These are phyloP conservation scores for Pythium brachiatum DNA, from an alignment of 352 stramenopile genomes.

Conservation along the genomic window DNA sequence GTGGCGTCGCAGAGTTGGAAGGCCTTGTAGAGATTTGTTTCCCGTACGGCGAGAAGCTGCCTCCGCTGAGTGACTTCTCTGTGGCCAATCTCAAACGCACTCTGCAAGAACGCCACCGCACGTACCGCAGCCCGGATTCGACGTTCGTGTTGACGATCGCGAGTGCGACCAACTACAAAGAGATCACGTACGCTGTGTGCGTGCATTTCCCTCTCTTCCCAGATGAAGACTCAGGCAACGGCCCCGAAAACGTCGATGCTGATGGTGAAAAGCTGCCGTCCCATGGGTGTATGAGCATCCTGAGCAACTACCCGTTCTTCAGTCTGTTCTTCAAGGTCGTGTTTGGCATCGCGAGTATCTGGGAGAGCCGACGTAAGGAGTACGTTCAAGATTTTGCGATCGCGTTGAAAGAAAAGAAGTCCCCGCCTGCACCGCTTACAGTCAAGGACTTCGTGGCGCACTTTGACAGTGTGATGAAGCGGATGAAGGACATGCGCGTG, in stretches of 20 bases:
- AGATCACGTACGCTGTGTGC: slow-evolving; percentile 72
- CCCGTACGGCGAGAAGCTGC: slow-evolving; percentile 51
- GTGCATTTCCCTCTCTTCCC: slow-evolving; percentile 61
- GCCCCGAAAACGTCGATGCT: slow-evolving; percentile 16
- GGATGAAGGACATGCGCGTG: slow-evolving; percentile 57
- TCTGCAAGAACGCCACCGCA: slow-evolving; percentile 66
- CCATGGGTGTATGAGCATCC: slow-evolving; percentile 72
- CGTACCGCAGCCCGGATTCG: slow-evolving; percentile 55
- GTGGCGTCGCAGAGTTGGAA: slow-evolving; percentile 53
- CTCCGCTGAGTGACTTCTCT: slow-evolving; percentile 49
- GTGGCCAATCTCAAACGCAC: slow-evolving; percentile 49
- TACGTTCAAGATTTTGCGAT: slow-evolving; percentile 31
- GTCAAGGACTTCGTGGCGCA: slow-evolving; percentile 60
- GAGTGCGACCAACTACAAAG: slow-evolving; percentile 39
- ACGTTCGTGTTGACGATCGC: slow-evolving; percentile 77
- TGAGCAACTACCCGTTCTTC: slow-evolving; percentile 81
- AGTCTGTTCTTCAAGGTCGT: slow-evolving; percentile 84
- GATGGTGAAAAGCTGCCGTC: slow-evolving; percentile 27
- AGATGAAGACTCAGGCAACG: slow-evolving; percentile 32
- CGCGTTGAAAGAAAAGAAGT: slow-evolving; percentile 30
- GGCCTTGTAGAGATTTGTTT: slow-evolving; percentile 76
- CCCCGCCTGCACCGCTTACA: slow-evolving; percentile 28
- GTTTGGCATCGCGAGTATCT: slow-evolving; percentile 69
- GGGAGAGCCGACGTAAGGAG: slow-evolving; percentile 52
- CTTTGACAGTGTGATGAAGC: slow-evolving; percentile 61